These are phyloP conservation scores for Polytolypa hystricis DNA, from an alignment of 2,329 filamentous ascomycete genomes.

Conservation along the genomic window DNA sequence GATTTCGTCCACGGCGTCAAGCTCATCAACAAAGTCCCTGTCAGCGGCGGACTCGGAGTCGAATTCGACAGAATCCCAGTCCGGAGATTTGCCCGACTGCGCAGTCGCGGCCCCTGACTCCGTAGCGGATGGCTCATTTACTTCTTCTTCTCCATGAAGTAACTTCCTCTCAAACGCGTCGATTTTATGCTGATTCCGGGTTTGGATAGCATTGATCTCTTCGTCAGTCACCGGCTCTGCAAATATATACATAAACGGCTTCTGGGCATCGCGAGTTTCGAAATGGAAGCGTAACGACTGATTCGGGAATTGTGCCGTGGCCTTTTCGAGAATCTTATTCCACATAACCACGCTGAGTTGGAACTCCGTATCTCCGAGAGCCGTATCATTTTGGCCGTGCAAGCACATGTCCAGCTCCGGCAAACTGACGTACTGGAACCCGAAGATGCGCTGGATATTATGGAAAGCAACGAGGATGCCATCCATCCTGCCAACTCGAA, in stretches of 20 bases:
- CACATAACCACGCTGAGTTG: slow-evolving; percentile 66
- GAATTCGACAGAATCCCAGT: slow-evolving; percentile 1
- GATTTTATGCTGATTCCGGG: slow-evolving; percentile 50
- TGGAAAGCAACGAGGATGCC: slow-evolving; percentile 96
- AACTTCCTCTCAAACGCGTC: slow-evolving; percentile 54
- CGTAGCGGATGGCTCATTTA: background rate
- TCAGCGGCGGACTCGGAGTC: slow-evolving; percentile 5
- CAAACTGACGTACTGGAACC: slow-evolving; percentile 87
- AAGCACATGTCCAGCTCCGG: slow-evolving; percentile 79
- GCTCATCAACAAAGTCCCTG: background rate
- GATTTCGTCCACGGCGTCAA: slow-evolving; percentile 3
- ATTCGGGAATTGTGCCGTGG: slow-evolving; percentile 62
- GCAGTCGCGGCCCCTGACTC: no score
- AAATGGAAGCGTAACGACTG: slow-evolving; percentile 68
- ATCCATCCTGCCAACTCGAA: slow-evolving; percentile 95
- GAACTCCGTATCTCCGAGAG: slow-evolving; percentile 75
- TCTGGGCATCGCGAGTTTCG: slow-evolving; percentile 53
- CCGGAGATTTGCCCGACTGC: no score
- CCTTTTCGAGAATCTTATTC: slow-evolving; percentile 67
- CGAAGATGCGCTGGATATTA: slow-evolving; percentile 90
- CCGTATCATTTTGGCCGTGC: slow-evolving; percentile 61
- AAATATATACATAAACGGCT: slow-evolving; percentile 76
- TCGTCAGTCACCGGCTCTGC: slow-evolving; percentile 69
- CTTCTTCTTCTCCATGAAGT: slow-evolving; percentile 20
- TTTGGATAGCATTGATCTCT: slow-evolving; percentile 65